Percentiles rank a stretch among this genome's conserved stretches.
Conservation (phyloP, 441 rosid species). For the Arabidopsis lyrata region DNA sequence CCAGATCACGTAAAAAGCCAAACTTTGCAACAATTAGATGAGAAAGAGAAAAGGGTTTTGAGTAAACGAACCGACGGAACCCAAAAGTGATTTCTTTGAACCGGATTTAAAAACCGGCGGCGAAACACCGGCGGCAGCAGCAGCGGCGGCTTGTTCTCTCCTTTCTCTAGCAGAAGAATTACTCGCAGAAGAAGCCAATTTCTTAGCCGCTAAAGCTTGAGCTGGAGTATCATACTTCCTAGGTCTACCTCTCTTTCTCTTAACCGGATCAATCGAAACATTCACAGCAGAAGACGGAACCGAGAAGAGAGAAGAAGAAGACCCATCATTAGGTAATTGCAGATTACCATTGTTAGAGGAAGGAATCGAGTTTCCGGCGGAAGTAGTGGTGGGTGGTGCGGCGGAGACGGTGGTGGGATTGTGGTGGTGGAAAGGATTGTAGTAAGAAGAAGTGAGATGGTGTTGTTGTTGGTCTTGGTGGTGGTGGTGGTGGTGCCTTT, state of each 20-base stretch:
- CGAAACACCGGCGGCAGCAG: slow-evolving; percentile 42
- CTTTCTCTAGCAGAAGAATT: slow-evolving; percentile 49
- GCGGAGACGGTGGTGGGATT: slow-evolving; percentile 43
- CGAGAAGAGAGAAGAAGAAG: slow-evolving; percentile 49
- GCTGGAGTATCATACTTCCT: slow-evolving; percentile 91
- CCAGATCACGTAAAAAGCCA: too few relatives aligned
- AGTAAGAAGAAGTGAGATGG: slow-evolving; percentile 47
- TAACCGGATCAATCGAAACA: slow-evolving; percentile 55
- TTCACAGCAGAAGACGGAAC: slow-evolving; percentile 66
- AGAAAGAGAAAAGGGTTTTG: slow-evolving; percentile 26
- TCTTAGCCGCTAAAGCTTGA: slow-evolving; percentile 84
- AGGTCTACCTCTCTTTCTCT: slow-evolving; percentile 86
- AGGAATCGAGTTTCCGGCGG: slow-evolving; percentile 23
- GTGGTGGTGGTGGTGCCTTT: slow-evolving; percentile 46
- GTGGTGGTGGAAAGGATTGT: slow-evolving; percentile 46
- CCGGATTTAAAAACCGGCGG: slow-evolving; percentile 48
- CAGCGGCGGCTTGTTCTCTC: slow-evolving; percentile 55
- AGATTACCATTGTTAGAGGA: slow-evolving; percentile 35
- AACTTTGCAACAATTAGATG: neutral
- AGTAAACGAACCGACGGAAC: slow-evolving; percentile 59
- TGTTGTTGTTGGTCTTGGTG: slow-evolving; percentile 40
- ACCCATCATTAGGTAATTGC: slow-evolving; percentile 27
- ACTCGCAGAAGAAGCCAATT: slow-evolving; percentile 59
- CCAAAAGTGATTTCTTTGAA: slow-evolving; percentile 53
- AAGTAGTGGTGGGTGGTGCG: slow-evolving; percentile 40